A percentile compares a stretch with the other conserved stretches of the same genome.
Evolutionary conservation across 805 yeast species (phyloP).

Genomic region (Candida broadrunensis): DNA sequence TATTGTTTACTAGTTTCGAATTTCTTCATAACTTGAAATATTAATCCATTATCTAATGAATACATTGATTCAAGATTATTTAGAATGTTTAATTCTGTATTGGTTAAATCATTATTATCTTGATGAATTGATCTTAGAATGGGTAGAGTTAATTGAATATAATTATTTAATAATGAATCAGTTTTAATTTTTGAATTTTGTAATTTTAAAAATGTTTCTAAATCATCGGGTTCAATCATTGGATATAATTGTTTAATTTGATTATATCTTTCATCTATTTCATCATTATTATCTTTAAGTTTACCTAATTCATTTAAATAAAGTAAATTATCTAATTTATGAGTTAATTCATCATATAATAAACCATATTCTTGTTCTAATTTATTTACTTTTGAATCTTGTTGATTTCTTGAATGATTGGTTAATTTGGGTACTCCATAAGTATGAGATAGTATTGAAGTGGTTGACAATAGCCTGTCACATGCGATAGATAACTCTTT

Average conservation of each 20-base stretch:
- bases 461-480: constrained; percentile 17
- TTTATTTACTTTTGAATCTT: constrained; percentile 6
- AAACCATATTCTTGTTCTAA: constrained; percentile 25
- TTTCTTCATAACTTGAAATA: constrained; percentile 12
- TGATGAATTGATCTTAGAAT: constrained; percentile 33
- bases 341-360: constrained; percentile 19
- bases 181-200: constrained; percentile 22
- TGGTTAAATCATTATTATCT: constrained; percentile 20
- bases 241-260: constrained; percentile 10
- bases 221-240: constrained; percentile 7
- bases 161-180: constrained; percentile 18
- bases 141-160: constrained; percentile 27
- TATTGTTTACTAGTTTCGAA: constrained; percentile 6
- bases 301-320: constrained; percentile 22
- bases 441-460: constrained; percentile 24
- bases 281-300: constrained; percentile 6
- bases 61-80: constrained; percentile 19
- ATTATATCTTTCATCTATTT: constrained; percentile 13
- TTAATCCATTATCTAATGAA: constrained; percentile 10
- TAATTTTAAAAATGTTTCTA: constrained; percentile 14
- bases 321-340: constrained; percentile 23
- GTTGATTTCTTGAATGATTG: not conserved
- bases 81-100: constrained; percentile 22
- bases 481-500: constrained; percentile 18
- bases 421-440: constrained; percentile 29